These are phyloP conservation scores for Thymus mandschuricus DNA, from an alignment of 257 asterid species.

Conservation along the genomic window DNA sequence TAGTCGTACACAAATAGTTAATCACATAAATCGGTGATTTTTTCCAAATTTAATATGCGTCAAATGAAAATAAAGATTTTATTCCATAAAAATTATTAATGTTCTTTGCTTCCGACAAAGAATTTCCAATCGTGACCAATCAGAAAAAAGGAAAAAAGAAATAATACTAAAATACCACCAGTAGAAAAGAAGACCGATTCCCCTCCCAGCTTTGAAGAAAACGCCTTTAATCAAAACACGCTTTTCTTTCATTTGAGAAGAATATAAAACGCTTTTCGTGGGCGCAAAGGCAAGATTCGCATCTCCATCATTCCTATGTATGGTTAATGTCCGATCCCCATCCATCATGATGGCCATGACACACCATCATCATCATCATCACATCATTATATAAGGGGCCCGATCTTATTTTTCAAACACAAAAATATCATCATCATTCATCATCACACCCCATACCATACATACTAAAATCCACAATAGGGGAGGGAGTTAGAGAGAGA, in stretches of 20 bases:
- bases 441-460: not conserved
- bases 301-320: slow-evolving; percentile 11
- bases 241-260: not conserved
- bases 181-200: slow-evolving; percentile 21
- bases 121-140: not conserved
- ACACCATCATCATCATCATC: slow-evolving; percentile 16
- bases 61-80: not conserved
- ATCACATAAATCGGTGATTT: no score
- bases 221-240: not conserved
- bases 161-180: no score
- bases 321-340: slow-evolving; percentile 13
- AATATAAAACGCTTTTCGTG: slow-evolving; percentile 21
- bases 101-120: not conserved
- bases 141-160: not conserved
- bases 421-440: not conserved
- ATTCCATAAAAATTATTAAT: not conserved
- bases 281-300: slow-evolving; percentile 41
- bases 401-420: slow-evolving; percentile 7
- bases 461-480: slow-evolving; percentile 22
- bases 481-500: slow-evolving; percentile 43
- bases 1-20: no score
- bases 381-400: slow-evolving; percentile 28
- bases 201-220: not conserved
- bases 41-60: not conserved
- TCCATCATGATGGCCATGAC: slow-evolving; percentile 23